phyloP scores from a whole-genome alignment of 169 alveolate genomes.

The Plasmodium berghei region DNA sequence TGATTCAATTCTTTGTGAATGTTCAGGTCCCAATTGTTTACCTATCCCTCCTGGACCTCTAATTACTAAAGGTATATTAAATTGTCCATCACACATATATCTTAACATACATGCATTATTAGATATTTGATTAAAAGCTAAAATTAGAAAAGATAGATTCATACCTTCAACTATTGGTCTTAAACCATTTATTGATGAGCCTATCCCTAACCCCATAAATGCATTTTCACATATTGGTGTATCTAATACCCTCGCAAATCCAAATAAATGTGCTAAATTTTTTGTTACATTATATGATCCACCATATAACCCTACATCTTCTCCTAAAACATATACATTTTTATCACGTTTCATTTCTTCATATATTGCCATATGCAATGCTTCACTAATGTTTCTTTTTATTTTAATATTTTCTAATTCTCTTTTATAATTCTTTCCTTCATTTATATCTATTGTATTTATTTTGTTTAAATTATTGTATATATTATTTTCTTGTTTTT shows the following conservation, averaged over 20 bases:
- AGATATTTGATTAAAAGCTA: slow-evolving; percentile 93
- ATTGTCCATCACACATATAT: slow-evolving; percentile 90
- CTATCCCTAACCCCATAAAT: slow-evolving; percentile 88
- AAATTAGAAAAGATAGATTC: slow-evolving; percentile 93
- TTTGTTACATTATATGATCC: slow-evolving; percentile 95
- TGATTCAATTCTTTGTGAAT: slow-evolving; percentile 91
- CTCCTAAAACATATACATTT: slow-evolving; percentile 93
- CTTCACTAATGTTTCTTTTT: slow-evolving; percentile 91
- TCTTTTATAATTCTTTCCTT: slow-evolving; percentile 12
- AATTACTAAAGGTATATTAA: slow-evolving; percentile 91
- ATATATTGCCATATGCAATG: slow-evolving; percentile 92
- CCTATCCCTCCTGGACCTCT: slow-evolving; percentile 96
- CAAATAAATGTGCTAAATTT: slow-evolving; percentile 89
- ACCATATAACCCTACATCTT: slow-evolving; percentile 94
- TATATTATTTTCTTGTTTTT: background rate
- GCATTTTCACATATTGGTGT: slow-evolving; percentile 95
- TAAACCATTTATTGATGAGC: slow-evolving; percentile 88
- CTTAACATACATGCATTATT: slow-evolving; percentile 92
- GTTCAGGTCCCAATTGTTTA: slow-evolving; percentile 94
- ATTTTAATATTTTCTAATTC: slow-evolving; percentile 78
- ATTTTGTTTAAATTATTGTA: background rate
- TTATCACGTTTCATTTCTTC: slow-evolving; percentile 93
- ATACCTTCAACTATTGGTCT: slow-evolving; percentile 94
- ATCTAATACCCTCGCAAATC: slow-evolving; percentile 90
- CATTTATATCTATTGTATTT: slow-evolving; percentile 53